Conservation (phyloP, 2,329 filamentous ascomycete species). For the Botrytis hyacinthi region DNA sequence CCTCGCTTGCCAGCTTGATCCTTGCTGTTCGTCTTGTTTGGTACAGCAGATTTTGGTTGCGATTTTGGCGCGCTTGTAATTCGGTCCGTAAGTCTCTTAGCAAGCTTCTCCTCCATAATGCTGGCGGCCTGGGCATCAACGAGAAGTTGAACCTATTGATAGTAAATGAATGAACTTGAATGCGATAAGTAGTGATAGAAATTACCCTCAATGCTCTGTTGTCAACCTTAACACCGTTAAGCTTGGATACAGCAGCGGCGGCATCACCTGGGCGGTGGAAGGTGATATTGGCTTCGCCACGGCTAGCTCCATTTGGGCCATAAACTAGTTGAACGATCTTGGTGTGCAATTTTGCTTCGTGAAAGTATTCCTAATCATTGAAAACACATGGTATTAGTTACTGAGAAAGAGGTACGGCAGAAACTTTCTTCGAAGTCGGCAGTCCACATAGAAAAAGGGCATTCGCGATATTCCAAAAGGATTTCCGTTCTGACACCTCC, state of each 20-base stretch:
- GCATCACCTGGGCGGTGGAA: slow-evolving; percentile 82
- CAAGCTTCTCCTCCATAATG: slow-evolving; percentile 50
- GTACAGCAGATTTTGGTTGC: slow-evolving; percentile 77
- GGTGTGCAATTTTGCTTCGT: slow-evolving; percentile 52
- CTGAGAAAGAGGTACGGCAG: slow-evolving; percentile 41
- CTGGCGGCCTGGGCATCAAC: slow-evolving; percentile 73
- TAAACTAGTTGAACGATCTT: slow-evolving; percentile 74
- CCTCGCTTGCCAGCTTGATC: slow-evolving; percentile 46
- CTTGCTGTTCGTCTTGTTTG: slow-evolving; percentile 66
- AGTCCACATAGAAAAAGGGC: slow-evolving; percentile 34
- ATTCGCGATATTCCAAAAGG: slow-evolving; percentile 2
- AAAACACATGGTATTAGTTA: slow-evolving; percentile 63
- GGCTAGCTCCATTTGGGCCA: slow-evolving; percentile 86
- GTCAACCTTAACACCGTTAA: slow-evolving; percentile 90
- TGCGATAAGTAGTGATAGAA: slow-evolving; percentile 48
- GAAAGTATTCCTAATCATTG: slow-evolving; percentile 88
- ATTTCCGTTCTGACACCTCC: slow-evolving; percentile 26
- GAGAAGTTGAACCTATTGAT: slow-evolving; percentile 78
- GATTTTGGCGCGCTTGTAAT: slow-evolving; percentile 64
- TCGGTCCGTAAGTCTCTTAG: slow-evolving; percentile 80
- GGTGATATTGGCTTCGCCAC: slow-evolving; percentile 85
- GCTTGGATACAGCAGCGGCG: slow-evolving; percentile 74
- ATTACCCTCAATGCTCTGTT: slow-evolving; percentile 87
- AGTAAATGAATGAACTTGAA: slow-evolving; percentile 21
- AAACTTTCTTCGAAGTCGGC: slow-evolving; percentile 37